A percentile compares a stretch with the other conserved stretches of the same genome.
Conservation (phyloP, 495 filamentous ascomycete genomes). For the Chaetomium cochliodes region DNA sequence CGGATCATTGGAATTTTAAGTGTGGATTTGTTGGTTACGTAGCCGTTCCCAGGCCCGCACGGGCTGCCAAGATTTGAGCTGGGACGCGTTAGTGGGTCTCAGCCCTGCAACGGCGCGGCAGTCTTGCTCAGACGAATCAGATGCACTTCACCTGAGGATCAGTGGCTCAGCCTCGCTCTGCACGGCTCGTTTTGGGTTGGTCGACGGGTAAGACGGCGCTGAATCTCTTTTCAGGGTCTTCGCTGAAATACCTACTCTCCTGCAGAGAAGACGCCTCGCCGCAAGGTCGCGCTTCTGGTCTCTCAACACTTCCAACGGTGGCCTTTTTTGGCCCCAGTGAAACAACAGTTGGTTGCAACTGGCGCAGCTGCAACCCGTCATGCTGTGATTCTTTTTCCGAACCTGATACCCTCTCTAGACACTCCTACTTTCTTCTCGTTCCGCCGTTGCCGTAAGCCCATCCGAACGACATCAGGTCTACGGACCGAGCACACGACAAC, state of each 20-base stretch:
- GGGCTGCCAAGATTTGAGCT: neutral
- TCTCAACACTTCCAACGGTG: neutral
- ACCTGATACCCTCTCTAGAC: neutral
- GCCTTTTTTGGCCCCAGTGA: neutral
- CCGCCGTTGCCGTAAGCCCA: neutral
- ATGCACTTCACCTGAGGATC: neutral
- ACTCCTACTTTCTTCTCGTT: neutral
- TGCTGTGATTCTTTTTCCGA: slow-evolving; percentile 3
- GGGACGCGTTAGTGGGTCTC: neutral
- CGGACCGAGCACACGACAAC: neutral
- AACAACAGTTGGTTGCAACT: neutral
- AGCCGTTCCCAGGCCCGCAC: neutral
- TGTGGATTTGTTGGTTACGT: slow-evolving; percentile 9
- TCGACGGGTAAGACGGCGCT: slow-evolving; percentile 7
- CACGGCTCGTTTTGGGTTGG: slow-evolving; percentile 9
- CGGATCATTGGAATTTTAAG: slow-evolving; percentile 12
- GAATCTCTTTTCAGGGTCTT: neutral
- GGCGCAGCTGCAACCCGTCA: neutral
- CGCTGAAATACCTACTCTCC: neutral
- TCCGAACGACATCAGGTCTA: too few relatives aligned
- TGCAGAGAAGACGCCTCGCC: slow-evolving; percentile 1
- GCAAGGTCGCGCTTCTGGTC: slow-evolving; percentile 8
- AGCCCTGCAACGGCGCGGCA: neutral
- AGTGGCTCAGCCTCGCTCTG: slow-evolving; percentile 15
- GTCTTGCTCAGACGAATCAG: slow-evolving; percentile 3